These are phyloP conservation scores for Penicillium odoratum DNA, from an alignment of 495 filamentous ascomycete species.

Conservation along the genomic window DNA sequence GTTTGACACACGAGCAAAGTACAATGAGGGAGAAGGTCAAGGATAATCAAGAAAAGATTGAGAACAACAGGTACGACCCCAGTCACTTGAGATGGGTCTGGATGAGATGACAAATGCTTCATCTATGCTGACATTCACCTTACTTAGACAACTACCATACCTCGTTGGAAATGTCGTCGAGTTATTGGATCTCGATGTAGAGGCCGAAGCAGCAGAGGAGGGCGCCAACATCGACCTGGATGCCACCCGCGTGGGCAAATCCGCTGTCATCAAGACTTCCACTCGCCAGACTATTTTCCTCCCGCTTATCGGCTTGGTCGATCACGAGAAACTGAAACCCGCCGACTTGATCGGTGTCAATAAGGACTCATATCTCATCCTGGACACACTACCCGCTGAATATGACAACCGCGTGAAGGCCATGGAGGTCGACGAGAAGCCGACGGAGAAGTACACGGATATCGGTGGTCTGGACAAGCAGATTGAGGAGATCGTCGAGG, in stretches of 20 bases:
- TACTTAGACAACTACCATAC: constrained; percentile 86
- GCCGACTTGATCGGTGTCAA: constrained; percentile 98
- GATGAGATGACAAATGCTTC: constrained; percentile 6
- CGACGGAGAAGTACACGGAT: constrained; percentile 97
- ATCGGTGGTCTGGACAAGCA: constrained; percentile 98
- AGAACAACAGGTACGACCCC: constrained; percentile 82
- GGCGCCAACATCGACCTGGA: constrained; percentile 98
- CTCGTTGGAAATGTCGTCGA: constrained; percentile 98
- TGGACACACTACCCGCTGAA: constrained; percentile 97
- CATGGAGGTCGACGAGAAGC: constrained; percentile 99
- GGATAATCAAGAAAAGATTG: constrained; percentile 97
- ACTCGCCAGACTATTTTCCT: constrained; percentile 99
- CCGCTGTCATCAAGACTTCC: constrained; percentile 99
- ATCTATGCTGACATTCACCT: constrained; percentile 10
- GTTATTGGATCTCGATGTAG: constrained; percentile 92
- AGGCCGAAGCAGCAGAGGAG: constrained; percentile 92
- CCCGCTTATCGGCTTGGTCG: constrained; percentile 94
- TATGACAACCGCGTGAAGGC: constrained; percentile 99
- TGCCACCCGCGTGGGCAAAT: constrained; percentile 94
- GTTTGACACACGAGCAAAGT: constrained; percentile 90
- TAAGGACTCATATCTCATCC: constrained; percentile 98
- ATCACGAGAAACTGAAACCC: constrained; percentile 88
- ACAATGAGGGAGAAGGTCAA: constrained; percentile 98
- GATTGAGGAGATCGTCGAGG: constrained; percentile 99
- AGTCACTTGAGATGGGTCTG: not conserved